Conservation (phyloP, 148 eudicot genomes). For the Linanthus parryae region DNA sequence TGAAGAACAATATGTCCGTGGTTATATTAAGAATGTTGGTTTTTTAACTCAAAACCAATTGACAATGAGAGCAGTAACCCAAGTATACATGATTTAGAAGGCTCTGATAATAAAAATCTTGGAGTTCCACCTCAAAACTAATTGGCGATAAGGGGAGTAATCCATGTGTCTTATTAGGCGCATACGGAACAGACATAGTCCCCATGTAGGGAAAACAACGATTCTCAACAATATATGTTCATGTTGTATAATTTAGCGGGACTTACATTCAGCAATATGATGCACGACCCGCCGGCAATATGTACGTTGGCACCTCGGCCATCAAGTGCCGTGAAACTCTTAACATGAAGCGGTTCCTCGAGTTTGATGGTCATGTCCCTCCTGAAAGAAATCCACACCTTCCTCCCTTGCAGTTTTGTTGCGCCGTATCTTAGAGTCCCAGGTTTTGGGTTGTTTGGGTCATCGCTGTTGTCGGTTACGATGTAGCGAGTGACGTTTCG, state of each 20-base stretch:
- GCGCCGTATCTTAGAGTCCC: constrained; percentile 67
- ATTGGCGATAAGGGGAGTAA: no score
- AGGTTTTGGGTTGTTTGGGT: constrained; percentile 39
- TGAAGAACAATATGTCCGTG: no score
- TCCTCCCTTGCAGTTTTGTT: constrained; percentile 42
- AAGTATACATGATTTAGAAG: no score
- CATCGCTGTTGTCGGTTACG: constrained; percentile 61
- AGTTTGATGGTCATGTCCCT: constrained; percentile 61
- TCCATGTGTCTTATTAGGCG: no score
- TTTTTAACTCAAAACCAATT: not conserved
- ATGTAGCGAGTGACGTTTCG: constrained; percentile 26
- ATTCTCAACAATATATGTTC: no score
- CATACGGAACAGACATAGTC: no score
- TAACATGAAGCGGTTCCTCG: constrained; percentile 45
- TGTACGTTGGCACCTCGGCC: constrained; percentile 55
- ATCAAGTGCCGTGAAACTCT: constrained; percentile 55
- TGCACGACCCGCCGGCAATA: constrained; percentile 47
- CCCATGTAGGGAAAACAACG: no score
- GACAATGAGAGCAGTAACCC: no score
- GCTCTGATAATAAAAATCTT: no score
- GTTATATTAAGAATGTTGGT: no score
- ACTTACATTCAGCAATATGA: constrained; percentile 45
- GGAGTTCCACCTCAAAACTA: no score
- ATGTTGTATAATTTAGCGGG: no score
- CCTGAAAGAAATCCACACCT: constrained; percentile 61